Base-by-base conservation (phyloP, 768 basidiomycete species). In the Trametes punicea region DNA sequence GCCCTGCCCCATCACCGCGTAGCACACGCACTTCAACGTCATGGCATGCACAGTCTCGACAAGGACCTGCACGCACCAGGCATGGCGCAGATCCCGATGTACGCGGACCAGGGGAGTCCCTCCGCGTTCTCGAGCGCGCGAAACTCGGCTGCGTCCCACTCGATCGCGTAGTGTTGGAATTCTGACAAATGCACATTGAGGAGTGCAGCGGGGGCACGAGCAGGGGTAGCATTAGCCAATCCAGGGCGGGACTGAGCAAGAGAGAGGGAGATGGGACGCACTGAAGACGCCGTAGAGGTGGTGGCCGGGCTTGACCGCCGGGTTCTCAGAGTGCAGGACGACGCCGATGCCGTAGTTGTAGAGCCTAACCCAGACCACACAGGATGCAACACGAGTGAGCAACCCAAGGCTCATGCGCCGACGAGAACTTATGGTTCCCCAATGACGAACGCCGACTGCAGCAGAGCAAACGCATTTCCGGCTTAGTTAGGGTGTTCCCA, bases 21-120 rank as follows among this genome's bases (percentile, higher is more conserved):
- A n/a, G n/a, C n/a, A n/a, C n/a, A n/a, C n/a, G n/a, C n/a, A n/a
- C n/a, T n/a, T n/a, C n/a, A n/a, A n/a, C n/a, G n/a, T n/a, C n/a
- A n/a, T n/a, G n/a, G n/a, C n/a, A n/a, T n/a, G n/a, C n/a, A n/a
- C n/a, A n/a, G n/a, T n/a, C n/a, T n/a, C n/a, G n/a, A n/a, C 9
- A 21, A 9, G 3, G 7, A 2, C 31, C 10, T 27, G 42, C 3
- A 44, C 59, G 20, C 51, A 65, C 69, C 69, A 3, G 69, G 63
- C 72, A 72, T 82, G 11, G 83, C 83, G 2, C 74, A 70, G 1
- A 77, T 75, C 15, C 83, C 81, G 26, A 81, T 64, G 59, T 76
- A 81, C 0, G 69, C 69, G 0, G 74, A 72, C 79, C 77, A 82
- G 0, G 81, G 80, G 4, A 83, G 64, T 5, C 73, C 71, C 29